Evolutionary conservation across 352 stramenopile species (phyloP), one percentile per base, ranked within the genome.

Genomic region (Globisporangium irregulare): DNA sequence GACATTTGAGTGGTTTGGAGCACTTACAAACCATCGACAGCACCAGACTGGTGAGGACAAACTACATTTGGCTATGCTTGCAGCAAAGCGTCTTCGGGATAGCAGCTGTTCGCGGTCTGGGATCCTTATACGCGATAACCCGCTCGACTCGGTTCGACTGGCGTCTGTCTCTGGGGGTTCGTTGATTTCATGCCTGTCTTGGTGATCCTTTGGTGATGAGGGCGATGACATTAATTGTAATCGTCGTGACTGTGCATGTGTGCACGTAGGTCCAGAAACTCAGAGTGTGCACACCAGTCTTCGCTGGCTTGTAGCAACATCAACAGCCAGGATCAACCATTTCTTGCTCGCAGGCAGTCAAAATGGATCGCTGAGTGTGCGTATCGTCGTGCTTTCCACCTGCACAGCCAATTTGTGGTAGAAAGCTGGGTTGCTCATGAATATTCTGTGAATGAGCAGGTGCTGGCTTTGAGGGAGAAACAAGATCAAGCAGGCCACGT

Each of bases 281-380:
- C 36, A 66, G 60, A 66, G 53, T 12, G 34, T 57, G 50, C 41
- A 43, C 57, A 77, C 72, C 50, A 75, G 48, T 43, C 55, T 82
- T 54, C 61, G 66, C 7, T 84, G 74, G 74, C 46, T 69, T 6
- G 43, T 48, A 27, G 32, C 29, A 27, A 63, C 64, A 20, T 41
- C 64, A 3, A 2, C 56, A 1, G 18, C 22, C 41, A 62, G 20
- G 5, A 76, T 51, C 24, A 41, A 67, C 12, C 56, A 77, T 20
- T 72, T 81, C 48, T 48, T 86, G 3, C 60, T 86, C 43, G 68
- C 65, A 4, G 78, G 78, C 14, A 79, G 71, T 8, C 63, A 73
- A 55, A 72, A 81, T 36, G 74, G 78, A 18, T 79, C 78, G 8
- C 34, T 84, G n/a, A 77, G 24, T 59, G 78, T 84, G 76, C 5